phyloP scores from a whole-genome alignment of 2,329 filamentous ascomycete species.

The Acrodontium crateriforme region DNA sequence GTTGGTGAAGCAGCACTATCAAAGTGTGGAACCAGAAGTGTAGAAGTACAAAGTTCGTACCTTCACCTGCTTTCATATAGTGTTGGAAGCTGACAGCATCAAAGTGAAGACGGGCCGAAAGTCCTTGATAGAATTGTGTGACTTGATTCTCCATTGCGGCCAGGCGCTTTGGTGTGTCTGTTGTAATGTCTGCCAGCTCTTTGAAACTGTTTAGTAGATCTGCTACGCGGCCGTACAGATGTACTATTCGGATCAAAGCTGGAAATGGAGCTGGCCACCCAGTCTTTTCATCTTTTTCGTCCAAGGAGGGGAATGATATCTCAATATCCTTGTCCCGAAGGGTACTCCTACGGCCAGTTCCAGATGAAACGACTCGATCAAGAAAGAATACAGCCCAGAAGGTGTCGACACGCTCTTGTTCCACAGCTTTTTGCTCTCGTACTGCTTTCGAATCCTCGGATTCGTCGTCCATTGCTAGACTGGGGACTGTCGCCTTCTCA shows the following conservation, averaged over 20 bases:
- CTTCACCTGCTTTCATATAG: conserved; percentile 67
- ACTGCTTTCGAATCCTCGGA: conserved; percentile 46
- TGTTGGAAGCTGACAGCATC: conserved; percentile 76
- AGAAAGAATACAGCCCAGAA: conserved; percentile 87
- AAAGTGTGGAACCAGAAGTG: conserved; percentile 84
- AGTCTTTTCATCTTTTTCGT: conserved; percentile 39
- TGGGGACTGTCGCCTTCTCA: conserved; percentile 35
- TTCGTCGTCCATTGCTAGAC: conserved; percentile 23
- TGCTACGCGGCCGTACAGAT: conserved; percentile 72
- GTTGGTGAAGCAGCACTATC: conserved; percentile 74
- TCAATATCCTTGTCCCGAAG: conserved; percentile 77
- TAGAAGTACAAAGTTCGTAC: conserved; percentile 73
- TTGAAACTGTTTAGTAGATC: conserved; percentile 74
- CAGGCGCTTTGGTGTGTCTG: conserved; percentile 58
- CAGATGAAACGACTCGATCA: conserved; percentile 75
- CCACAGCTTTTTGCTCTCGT: conserved; percentile 45
- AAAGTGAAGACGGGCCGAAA: conserved; percentile 65
- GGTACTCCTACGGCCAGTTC: conserved; percentile 71
- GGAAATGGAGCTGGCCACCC: conserved; percentile 69
- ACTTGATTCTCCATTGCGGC: conserved; percentile 69
- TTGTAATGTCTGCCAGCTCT: conserved; percentile 57
- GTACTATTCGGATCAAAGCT: conserved; percentile 67
- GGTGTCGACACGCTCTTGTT: conserved; percentile 72
- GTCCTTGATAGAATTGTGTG: conserved; percentile 58
- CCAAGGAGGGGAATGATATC: conserved; percentile 50